These are phyloP conservation scores for Pythium myriotylum DNA, from an alignment of 352 stramenopile genomes.

Conservation along the genomic window DNA sequence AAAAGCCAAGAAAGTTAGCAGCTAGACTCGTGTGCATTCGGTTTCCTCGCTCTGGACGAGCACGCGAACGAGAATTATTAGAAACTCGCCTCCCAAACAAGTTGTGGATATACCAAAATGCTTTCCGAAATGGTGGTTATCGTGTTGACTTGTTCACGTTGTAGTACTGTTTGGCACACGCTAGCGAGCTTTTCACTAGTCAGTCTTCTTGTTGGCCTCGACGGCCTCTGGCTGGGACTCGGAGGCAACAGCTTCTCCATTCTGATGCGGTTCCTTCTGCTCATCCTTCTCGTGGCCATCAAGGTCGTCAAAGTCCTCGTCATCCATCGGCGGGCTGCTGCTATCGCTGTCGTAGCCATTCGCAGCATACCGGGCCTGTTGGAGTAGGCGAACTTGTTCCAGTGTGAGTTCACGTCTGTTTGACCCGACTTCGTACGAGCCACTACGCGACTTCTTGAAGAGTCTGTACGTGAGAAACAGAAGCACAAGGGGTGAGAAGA, in stretches of 20 bases:
- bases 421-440: constrained; percentile 32
- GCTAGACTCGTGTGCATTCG: constrained; percentile 16
- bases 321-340: constrained; percentile 21
- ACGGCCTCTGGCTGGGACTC: background rate
- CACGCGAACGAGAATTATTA: too few species aligned
- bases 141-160: too few species aligned
- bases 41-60: too few species aligned
- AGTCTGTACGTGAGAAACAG: constrained; percentile 54
- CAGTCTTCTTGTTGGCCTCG: constrained; percentile 10
- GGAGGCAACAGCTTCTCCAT: background rate
- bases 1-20: constrained; percentile 52
- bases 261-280: background rate
- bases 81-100: too few species aligned
- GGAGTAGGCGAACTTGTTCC: constrained; percentile 67
- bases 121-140: too few species aligned
- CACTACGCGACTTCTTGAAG: constrained; percentile 47
- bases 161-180: too few species aligned
- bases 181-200: too few species aligned
- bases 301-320: constrained; percentile 14
- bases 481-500: constrained; percentile 61
- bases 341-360: constrained; percentile 65
- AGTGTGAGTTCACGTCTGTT: constrained; percentile 52
- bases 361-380: constrained; percentile 63
- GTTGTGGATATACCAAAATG: too few species aligned
- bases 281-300: constrained; percentile 6